These are phyloP conservation scores for Phytophthora pini DNA, from an alignment of 352 stramenopile genomes.

Conservation along the genomic window DNA sequence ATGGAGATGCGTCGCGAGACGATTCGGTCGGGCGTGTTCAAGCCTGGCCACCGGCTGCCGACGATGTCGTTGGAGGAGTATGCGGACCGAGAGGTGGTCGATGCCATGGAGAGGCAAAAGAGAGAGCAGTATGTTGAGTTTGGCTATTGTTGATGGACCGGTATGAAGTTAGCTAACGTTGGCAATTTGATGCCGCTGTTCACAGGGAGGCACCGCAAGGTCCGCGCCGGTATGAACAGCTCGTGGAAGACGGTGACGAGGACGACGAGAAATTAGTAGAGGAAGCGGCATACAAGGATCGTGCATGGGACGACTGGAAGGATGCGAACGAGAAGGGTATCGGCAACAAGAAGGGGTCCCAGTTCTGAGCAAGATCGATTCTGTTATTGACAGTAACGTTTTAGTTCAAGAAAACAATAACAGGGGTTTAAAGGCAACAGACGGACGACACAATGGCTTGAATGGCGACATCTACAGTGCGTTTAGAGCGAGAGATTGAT, in stretches of 20 bases:
- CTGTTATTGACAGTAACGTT: not conserved
- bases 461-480: too few species aligned
- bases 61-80: conserved; percentile 97
- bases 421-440: too few species aligned
- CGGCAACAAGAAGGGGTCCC: conserved; percentile 96
- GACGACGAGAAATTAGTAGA: conserved; percentile 94
- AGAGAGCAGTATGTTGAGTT: conserved; percentile 60
- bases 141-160: not conserved
- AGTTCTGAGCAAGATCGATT: conserved; percentile 81
- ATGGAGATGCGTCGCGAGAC: conserved; percentile 90
- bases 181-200: conserved; percentile 4
- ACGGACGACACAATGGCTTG: too few species aligned
- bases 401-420: not conserved
- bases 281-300: conserved; percentile 92
- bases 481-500: too few species aligned
- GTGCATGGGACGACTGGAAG: conserved; percentile 97
- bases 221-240: conserved; percentile 92
- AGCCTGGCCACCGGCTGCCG: conserved; percentile 94
- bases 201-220: conserved; percentile 60
- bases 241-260: conserved; percentile 95
- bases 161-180: conserved; percentile 9
- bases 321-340: conserved; percentile 95
- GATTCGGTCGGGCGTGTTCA: conserved; percentile 93
- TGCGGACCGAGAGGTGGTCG: conserved; percentile 85
- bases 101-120: conserved; percentile 90